Evolutionary conservation across 345 rosid species (phyloP).

Genomic region (Turnera subulata): DNA sequence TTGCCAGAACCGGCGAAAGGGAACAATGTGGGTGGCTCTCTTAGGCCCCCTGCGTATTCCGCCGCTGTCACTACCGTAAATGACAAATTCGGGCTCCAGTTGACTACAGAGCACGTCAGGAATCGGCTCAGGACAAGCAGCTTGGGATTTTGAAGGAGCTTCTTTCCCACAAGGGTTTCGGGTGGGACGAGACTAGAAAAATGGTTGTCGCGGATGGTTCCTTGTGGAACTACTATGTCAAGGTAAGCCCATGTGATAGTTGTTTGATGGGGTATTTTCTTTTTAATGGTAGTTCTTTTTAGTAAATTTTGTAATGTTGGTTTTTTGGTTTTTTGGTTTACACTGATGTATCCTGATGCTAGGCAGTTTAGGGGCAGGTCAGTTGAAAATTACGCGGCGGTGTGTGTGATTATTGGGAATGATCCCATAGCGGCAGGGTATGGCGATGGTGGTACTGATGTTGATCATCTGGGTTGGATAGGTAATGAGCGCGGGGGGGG

Average conservation of each 20-base stretch:
- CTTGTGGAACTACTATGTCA: not conserved
- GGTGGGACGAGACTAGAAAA: not conserved
- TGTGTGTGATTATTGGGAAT: not conserved
- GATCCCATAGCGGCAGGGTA: not conserved
- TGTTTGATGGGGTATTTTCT: not conserved
- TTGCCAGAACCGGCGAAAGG: not conserved
- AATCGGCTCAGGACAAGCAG: not conserved
- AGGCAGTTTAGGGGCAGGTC: not conserved
- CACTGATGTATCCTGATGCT: not conserved
- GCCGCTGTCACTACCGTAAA: not conserved
- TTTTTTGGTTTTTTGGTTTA: not conserved
- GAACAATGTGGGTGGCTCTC: not conserved
- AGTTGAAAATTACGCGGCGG: not conserved
- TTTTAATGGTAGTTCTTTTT: not conserved
- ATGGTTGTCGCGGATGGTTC: not conserved
- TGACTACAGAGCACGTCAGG: not conserved
- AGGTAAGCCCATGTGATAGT: not conserved
- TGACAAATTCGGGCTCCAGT: not conserved
- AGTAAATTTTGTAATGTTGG: not conserved
- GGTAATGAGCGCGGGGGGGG: not conserved
- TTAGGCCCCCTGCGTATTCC: not conserved
- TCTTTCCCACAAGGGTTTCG: not conserved
- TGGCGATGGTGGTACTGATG: not conserved
- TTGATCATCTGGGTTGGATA: not conserved
- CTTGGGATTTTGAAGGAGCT: slow-evolving; percentile 1